These are phyloP conservation scores for Picea abies DNA, from an alignment of 83 land plant species.

Conservation along the genomic window DNA sequence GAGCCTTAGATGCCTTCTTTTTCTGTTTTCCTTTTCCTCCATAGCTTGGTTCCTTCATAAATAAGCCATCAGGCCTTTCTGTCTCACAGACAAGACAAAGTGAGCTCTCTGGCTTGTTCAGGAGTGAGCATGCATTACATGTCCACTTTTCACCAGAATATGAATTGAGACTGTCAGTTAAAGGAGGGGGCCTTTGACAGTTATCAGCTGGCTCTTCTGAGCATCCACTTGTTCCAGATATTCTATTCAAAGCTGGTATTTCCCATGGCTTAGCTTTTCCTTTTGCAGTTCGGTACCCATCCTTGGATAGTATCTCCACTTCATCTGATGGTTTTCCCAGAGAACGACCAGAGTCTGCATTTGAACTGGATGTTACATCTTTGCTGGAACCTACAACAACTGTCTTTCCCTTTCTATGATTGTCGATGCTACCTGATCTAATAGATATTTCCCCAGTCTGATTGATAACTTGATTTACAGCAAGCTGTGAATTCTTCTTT, in stretches of 20 bases:
- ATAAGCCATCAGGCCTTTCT: constrained; percentile 20
- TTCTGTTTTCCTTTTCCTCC: constrained; percentile 33
- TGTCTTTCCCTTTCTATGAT: not conserved
- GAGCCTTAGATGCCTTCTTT: constrained; percentile 50
- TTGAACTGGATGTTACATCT: not conserved
- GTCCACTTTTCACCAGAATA: not conserved
- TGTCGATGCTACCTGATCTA: not conserved
- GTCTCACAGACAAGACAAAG: constrained; percentile 37
- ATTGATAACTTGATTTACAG: no score
- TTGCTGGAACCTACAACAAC: not conserved
- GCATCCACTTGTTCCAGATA: not conserved
- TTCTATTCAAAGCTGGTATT: not conserved
- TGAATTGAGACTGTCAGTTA: not conserved
- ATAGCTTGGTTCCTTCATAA: constrained; percentile 11
- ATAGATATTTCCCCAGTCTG: no score
- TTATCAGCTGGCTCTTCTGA: no score
- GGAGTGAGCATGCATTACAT: constrained; percentile 3
- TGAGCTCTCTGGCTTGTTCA: constrained; percentile 8
- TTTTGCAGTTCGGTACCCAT: constrained; percentile 76
- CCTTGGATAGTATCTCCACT: constrained; percentile 76
- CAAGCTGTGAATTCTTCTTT: not conserved
- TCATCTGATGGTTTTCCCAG: constrained; percentile 29
- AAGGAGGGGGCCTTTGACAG: not conserved
- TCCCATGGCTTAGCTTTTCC: constrained; percentile 35
- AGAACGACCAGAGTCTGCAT: not conserved